Conservation (phyloP, 2,329 filamentous ascomycete species). For the Alternaria sp. region DNA sequence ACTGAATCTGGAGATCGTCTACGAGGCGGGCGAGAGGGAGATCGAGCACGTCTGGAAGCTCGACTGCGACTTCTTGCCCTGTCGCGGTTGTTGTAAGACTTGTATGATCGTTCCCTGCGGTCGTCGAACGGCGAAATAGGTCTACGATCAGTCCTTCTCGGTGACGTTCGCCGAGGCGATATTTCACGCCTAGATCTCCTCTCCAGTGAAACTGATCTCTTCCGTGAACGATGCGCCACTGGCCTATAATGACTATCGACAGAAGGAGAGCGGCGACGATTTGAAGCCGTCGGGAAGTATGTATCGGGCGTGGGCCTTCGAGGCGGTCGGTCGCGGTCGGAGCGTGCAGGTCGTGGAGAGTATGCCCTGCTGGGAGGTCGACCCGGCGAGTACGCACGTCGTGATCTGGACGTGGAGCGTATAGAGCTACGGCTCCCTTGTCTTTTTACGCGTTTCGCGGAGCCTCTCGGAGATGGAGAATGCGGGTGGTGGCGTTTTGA, state of each 20-base stretch:
- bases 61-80: slow-evolving; percentile 40
- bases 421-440: slow-evolving; percentile 46
- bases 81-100: slow-evolving; percentile 24
- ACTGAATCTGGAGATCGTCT: slow-evolving; percentile 37
- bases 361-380: slow-evolving; percentile 38
- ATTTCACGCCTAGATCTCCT: slow-evolving; percentile 41
- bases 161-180: slow-evolving; percentile 41
- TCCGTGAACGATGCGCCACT: slow-evolving; percentile 40
- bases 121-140: slow-evolving; percentile 34
- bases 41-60: slow-evolving; percentile 35
- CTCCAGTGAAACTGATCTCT: slow-evolving; percentile 44
- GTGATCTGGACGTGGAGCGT: slow-evolving; percentile 46
- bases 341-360: slow-evolving; percentile 43
- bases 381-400: slow-evolving; percentile 42
- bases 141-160: slow-evolving; percentile 37
- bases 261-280: slow-evolving; percentile 54
- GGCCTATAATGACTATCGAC: slow-evolving; percentile 50
- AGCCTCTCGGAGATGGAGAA: slow-evolving; percentile 47
- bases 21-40: slow-evolving; percentile 46
- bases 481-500: slow-evolving; percentile 51
- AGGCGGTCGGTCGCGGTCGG: slow-evolving; percentile 43
- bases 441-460: slow-evolving; percentile 45
- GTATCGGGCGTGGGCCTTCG: slow-evolving; percentile 48
- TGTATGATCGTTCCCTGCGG: slow-evolving; percentile 31
- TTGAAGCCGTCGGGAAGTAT: slow-evolving; percentile 41